Conservation (phyloP, 2,329 filamentous ascomycete genomes). For the Talaromyces sp. region DNA sequence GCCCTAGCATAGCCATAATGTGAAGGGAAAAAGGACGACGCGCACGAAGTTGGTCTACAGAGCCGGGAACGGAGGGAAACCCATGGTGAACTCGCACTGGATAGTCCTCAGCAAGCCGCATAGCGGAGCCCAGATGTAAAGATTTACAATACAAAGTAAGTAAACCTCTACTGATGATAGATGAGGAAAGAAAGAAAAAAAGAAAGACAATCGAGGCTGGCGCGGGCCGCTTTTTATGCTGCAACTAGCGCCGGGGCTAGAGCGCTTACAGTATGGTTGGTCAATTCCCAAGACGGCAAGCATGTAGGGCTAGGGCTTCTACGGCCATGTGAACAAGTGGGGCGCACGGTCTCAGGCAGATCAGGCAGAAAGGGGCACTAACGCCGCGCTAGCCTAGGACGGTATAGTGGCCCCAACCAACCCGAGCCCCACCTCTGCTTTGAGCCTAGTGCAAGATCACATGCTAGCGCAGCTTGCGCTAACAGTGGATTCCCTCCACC, state of each 20-base stretch:
- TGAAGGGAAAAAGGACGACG: constrained; percentile 43
- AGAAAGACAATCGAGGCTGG: constrained; percentile 11
- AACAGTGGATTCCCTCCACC: too few relatives aligned
- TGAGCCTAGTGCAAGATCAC: constrained; percentile 2
- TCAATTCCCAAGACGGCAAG: constrained; percentile 3
- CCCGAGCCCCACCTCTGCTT: background rate
- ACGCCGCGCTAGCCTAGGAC: background rate
- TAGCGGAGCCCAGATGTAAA: constrained; percentile 40
- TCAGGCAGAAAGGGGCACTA: background rate
- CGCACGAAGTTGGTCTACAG: constrained; percentile 33
- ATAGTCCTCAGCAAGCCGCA: constrained; percentile 48
- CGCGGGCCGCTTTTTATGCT: constrained; percentile 23
- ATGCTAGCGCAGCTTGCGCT: background rate
- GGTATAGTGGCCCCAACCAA: background rate
- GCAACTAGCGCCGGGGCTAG: constrained; percentile 17
- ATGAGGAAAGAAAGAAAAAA: constrained; percentile 34
- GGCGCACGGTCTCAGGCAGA: background rate
- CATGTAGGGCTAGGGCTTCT: constrained; percentile 17
- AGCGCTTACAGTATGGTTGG: background rate
- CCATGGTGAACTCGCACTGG: constrained; percentile 36
- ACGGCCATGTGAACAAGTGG: background rate
- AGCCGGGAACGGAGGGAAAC: constrained; percentile 49
- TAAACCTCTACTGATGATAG: constrained; percentile 51
- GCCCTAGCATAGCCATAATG: constrained; percentile 42
- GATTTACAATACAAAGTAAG: constrained; percentile 42